phyloP scores from a whole-genome alignment of 495 filamentous ascomycete genomes.

The Terfezia boudieri region DNA sequence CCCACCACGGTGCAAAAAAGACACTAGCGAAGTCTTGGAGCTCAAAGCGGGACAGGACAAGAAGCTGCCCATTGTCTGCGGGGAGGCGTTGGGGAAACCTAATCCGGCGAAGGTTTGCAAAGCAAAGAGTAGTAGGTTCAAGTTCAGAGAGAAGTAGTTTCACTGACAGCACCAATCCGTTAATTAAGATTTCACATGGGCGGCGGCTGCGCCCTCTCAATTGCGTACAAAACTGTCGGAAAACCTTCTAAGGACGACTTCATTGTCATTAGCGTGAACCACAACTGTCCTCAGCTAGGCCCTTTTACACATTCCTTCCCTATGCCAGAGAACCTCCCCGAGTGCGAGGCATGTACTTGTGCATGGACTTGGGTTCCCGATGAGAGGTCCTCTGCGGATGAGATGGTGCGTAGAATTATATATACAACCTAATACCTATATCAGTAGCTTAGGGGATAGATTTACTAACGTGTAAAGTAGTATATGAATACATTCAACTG shows the following conservation, averaged over 20 bases:
- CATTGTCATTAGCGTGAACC: not conserved
- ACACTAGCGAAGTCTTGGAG: not conserved
- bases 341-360: constrained; percentile 1
- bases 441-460: too few relatives aligned
- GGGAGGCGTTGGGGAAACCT: not conserved
- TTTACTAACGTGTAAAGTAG: not conserved
- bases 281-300: constrained; percentile 1
- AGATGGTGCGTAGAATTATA: not conserved
- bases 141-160: too few relatives aligned
- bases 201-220: not conserved
- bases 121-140: not conserved
- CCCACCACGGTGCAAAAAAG: not conserved
- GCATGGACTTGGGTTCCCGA: constrained; percentile 2
- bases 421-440: not conserved
- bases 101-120: not conserved
- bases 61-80: not conserved
- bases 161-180: too few relatives aligned
- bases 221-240: not conserved
- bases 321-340: constrained; percentile 1
- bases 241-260: not conserved
- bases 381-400: not conserved
- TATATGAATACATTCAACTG: constrained; percentile 7
- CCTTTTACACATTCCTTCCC: constrained; percentile 1
- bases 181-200: not conserved
- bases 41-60: not conserved